Base-by-base conservation (phyloP, 148 eudicot genomes). In the Selenicereus undatus region DNA sequence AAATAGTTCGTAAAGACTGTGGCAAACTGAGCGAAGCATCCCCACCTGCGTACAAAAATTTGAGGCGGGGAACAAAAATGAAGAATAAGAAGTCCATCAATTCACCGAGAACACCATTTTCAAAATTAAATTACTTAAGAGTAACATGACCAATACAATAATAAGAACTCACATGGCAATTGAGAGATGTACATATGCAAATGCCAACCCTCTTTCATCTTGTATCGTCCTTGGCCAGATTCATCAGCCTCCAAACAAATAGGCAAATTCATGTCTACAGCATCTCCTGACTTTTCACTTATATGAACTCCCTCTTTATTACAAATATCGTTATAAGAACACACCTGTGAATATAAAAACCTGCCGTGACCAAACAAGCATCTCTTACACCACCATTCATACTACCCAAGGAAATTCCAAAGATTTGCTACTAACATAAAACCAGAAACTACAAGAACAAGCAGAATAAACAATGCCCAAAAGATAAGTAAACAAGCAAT, bases 121-220 rank as follows among this genome's bases (percentile, higher is more conserved):
- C 22, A 39, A 72, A 48, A 32, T 1, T 62, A 82, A 16, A 39
- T 83, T 42, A 48, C 35, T 51, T 9, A 39, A 58, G 56, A n/a
- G 32, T 29, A 68, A 72, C 39, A 60, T 17, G 26, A 35, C 71
- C 24, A 75, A 9, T 35, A 75, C 43, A 71, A 35, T 58, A 45
- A 56, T 58, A 45, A 56, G 11, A 54, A 88, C 97, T 88, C 79
- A 93, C 99, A 95, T 68, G 99, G 99, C 77, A 93, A 85, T 82
- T 95, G 99, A 21, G 99, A 95, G 78, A 95, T 85, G 80, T 95
- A 95, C 85, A 95, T 70, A 84, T 95, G 99, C 30, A 93, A 88
- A 79, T 88, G 85, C 95, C 93, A 95, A 65, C 93, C 97, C 66
- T 83, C 87, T 84, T 78, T 92, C 81, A 95, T 54, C 84, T 79